Percentiles rank a stretch among this genome's conserved stretches.
Evolutionary conservation across 768 basidiomycete genomes (phyloP).

Genomic region (Mycena rosella): DNA sequence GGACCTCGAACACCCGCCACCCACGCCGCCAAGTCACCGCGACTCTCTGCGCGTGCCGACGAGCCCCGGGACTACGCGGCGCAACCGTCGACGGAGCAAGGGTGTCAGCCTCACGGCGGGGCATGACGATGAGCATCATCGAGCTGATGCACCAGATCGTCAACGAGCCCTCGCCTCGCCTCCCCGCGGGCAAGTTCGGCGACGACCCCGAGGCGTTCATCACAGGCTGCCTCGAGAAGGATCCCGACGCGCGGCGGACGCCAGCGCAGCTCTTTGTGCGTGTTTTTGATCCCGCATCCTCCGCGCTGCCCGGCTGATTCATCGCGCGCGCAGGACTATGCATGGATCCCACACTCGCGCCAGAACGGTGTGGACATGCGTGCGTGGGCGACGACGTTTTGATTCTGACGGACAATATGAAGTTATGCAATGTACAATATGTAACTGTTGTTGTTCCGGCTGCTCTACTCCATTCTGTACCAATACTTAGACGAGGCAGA

Average conservation of each 20-base stretch:
- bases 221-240: constrained; percentile 91
- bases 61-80: constrained; percentile 39
- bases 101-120: constrained; percentile 97
- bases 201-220: constrained; percentile 87
- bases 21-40: constrained; percentile 70
- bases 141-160: constrained; percentile 98
- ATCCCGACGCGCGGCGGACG: constrained; percentile 83
- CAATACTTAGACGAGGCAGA: too few species aligned
- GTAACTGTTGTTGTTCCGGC: too few species aligned
- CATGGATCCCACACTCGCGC: constrained; percentile 24
- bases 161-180: constrained; percentile 93
- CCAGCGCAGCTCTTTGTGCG: constrained; percentile 88
- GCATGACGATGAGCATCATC: constrained; percentile 97
- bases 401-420: too few species aligned
- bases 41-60: constrained; percentile 48
- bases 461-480: too few species aligned
- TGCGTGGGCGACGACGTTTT: constrained; percentile 36
- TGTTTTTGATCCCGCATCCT: constrained; percentile 35
- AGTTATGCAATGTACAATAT: too few species aligned
- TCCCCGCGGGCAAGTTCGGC: constrained; percentile 80
- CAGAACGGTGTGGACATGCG: constrained; percentile 32
- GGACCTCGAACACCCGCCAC: constrained; percentile 72
- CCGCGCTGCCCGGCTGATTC: background rate
- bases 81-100: constrained; percentile 73
- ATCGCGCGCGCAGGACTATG: constrained; percentile 13